phyloP scores from a whole-genome alignment of 768 basidiomycete genomes.

The Phlebiopsis gigantea region DNA sequence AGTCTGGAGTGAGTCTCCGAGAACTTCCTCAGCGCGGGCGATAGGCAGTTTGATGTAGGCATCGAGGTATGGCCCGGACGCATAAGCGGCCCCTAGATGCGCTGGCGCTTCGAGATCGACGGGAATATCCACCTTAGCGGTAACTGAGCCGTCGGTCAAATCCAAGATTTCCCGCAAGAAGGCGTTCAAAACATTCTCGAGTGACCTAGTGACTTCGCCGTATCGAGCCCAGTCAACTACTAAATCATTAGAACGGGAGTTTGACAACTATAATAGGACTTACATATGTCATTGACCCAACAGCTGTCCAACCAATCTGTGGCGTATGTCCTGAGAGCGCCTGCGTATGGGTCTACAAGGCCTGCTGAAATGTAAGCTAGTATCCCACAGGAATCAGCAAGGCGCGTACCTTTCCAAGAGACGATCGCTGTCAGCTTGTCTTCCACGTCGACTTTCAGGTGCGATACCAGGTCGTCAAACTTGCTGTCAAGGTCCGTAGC shows the following conservation, averaged over 20 bases:
- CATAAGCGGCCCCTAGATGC: slow-evolving; percentile 13
- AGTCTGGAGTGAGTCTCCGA: slow-evolving; percentile 4
- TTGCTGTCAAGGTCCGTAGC: slow-evolving; percentile 56
- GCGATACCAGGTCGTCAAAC: slow-evolving; percentile 37
- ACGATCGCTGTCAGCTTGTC: slow-evolving; percentile 49
- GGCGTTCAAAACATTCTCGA: slow-evolving; percentile 7
- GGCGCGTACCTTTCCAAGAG: slow-evolving; percentile 40
- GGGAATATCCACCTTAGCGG: slow-evolving; percentile 1
- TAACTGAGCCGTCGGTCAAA: not conserved
- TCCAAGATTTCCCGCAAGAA: slow-evolving; percentile 1
- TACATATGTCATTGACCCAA: slow-evolving; percentile 20
- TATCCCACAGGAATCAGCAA: not conserved
- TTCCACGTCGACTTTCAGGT: slow-evolving; percentile 46
- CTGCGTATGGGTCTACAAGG: slow-evolving; percentile 15
- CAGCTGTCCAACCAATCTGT: slow-evolving; percentile 24
- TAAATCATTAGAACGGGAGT: not conserved
- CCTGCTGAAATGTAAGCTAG: slow-evolving; percentile 6
- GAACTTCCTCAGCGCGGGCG: slow-evolving; percentile 10
- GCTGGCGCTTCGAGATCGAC: slow-evolving; percentile 7
- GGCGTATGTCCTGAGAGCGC: slow-evolving; percentile 14
- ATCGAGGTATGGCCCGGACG: slow-evolving; percentile 17
- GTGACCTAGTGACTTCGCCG: slow-evolving; percentile 13
- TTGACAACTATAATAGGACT: slow-evolving; percentile 10
- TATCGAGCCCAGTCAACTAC: slow-evolving; percentile 25
- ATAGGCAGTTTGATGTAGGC: slow-evolving; percentile 11